Base-by-base conservation (phyloP, 73 alveolate species). In the Breviolum minutum region DNA sequence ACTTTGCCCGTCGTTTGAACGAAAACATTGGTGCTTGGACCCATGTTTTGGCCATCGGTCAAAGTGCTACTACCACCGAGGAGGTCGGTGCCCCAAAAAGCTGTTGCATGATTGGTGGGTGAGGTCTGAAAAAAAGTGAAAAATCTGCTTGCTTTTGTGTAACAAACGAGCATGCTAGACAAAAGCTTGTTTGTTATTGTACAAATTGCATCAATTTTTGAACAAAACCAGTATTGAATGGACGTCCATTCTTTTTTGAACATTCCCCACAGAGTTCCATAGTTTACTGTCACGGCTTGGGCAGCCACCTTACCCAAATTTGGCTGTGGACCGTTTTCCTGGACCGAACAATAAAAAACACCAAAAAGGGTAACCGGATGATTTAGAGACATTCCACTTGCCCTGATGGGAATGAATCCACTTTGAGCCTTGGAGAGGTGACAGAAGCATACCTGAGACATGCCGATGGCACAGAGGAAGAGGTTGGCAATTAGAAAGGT, bases 1-100 rank as follows among this genome's bases (percentile, higher is more conserved):
- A 91, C 66, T 91, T 91, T n/a, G 97, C 97, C 8, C 88, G 97
- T 14, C 97, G 97, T 19, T 64, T 91, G 68, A 71, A 73, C 89
- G 97, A 91, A 80, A 79, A 79, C 77, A 91, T 91, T 40, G 97
- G 97, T 68, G n/a, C 68, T 64, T 91, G 97, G 97, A 91, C 97
- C 76, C 85, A 63, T 32, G 89, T 91, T 64, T 48, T 91, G 89
- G 97, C 97, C 66, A 30, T 91, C 54, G 97, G 89, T 9, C 80
- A 54, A 22, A 6, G 64, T 66, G 27, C 3, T 6, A 79, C 62
- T 2, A 88, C 63, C 29, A 73, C 97, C 2, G 89, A 91, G 62
- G 97, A 91, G 97, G 97, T 9, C 13, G 29, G n/a, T 10, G 63
- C 83, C 32, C 32, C 48, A 0, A 63, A 10, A 63, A 10, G 6